Conservation (phyloP, 2,329 filamentous ascomycete genomes). For the Claviceps sorghi region DNA sequence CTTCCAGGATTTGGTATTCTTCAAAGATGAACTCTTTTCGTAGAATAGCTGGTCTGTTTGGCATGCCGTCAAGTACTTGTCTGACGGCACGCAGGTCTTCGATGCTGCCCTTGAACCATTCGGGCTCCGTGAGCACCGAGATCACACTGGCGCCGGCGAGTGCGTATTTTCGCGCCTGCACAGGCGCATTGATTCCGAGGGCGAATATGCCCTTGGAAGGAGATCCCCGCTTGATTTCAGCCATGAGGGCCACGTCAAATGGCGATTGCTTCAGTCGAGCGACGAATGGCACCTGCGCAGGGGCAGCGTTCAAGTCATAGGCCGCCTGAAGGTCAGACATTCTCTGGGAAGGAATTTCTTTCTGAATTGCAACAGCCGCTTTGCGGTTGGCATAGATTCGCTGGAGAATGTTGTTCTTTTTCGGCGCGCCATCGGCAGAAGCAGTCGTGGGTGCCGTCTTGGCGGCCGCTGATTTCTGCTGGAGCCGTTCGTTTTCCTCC, state of each 20-base stretch:
- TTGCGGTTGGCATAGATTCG: conserved; percentile 77
- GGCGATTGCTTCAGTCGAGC: conserved; percentile 66
- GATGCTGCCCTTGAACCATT: conserved; percentile 98
- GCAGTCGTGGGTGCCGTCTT: conserved; percentile 12
- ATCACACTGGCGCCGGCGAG: conserved; percentile 91
- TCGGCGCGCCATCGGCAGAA: conserved; percentile 21
- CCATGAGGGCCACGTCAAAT: conserved; percentile 85
- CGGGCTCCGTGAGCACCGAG: conserved; percentile 93
- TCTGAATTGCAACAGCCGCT: conserved; percentile 64
- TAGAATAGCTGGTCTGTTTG: conserved; percentile 78
- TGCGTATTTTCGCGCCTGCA: conserved; percentile 83
- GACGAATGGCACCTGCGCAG: conserved; percentile 69
- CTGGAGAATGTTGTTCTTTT: conserved; percentile 75
- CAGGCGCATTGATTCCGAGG: conserved; percentile 70
- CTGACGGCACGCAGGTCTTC: conserved; percentile 82
- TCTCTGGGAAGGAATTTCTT: conserved; percentile 69
- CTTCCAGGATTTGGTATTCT: conserved; percentile 95
- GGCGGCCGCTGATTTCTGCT: conserved; percentile 25
- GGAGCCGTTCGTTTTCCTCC: conserved; percentile 57
- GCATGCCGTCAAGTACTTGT: conserved; percentile 78
- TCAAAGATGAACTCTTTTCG: conserved; percentile 97
- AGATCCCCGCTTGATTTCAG: conserved; percentile 92
- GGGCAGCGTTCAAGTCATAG: conserved; percentile 71
- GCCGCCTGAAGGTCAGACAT: conserved; percentile 72
- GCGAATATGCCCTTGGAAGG: conserved; percentile 94